Conservation (phyloP, 2,329 filamentous ascomycete species). For the Phaeophleospora eucalypticola region DNA sequence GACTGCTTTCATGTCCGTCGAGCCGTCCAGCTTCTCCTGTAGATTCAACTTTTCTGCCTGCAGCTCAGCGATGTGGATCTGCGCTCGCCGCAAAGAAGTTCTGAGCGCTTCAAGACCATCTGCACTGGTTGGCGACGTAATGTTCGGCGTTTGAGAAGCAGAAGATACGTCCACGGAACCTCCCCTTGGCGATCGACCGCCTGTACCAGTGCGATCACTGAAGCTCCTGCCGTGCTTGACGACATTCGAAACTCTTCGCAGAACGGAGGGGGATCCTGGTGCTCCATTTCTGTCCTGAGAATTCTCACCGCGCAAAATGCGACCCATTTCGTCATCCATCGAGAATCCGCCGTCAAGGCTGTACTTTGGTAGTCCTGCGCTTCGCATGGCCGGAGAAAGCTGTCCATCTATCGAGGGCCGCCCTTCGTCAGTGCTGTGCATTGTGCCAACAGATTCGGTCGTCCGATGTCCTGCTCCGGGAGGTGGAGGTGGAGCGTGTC, state of each 20-base stretch:
- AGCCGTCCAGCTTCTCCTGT: constrained; percentile 52
- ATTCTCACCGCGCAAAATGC: constrained; percentile 71
- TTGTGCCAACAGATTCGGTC: constrained; percentile 43
- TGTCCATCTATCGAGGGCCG: constrained; percentile 23
- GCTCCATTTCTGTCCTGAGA: constrained; percentile 37
- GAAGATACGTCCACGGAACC: constrained; percentile 38
- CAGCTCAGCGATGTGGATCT: constrained; percentile 66
- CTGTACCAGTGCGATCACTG: constrained; percentile 54
- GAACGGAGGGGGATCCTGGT: constrained; percentile 57
- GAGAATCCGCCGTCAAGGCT: constrained; percentile 83
- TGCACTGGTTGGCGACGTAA: constrained; percentile 19
- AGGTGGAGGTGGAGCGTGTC: constrained; percentile 42
- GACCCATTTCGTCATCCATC: constrained; percentile 92
- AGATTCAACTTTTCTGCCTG: constrained; percentile 67
- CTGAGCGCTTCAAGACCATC: constrained; percentile 20
- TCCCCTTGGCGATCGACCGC: constrained; percentile 34
- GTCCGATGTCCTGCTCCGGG: constrained; percentile 35
- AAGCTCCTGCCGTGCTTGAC: constrained; percentile 88
- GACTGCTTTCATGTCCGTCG: constrained; percentile 64
- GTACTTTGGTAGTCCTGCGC: constrained; percentile 42
- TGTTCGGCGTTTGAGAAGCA: constrained; percentile 19
- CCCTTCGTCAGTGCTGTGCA: constrained; percentile 35
- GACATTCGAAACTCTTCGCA: constrained; percentile 86
- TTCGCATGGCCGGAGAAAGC: constrained; percentile 28
- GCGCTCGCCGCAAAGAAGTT: constrained; percentile 20